Evolutionary conservation across 2,329 filamentous ascomycete species (phyloP), one percentile per base, ranked within the genome.

Genomic region (Westerdykella aurantiaca): DNA sequence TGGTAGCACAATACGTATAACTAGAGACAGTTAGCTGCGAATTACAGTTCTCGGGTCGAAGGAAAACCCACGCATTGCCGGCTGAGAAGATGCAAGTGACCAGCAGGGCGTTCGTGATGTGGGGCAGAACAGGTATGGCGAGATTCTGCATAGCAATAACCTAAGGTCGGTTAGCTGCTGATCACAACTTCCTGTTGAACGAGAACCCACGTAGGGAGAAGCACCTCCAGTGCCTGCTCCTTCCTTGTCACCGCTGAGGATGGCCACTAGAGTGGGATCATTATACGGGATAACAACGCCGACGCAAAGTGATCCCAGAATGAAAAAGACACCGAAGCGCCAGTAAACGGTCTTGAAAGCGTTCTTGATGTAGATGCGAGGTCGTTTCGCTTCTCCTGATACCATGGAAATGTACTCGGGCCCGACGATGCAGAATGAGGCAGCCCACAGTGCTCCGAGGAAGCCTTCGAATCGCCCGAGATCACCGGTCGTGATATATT

Each of bases 231-330:
- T 76, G 31, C 70, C 69, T 38, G 57, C 58, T 31, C 57, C 63
- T 18, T 56, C 51, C 18, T 49, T 22, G 5, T 45, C 56, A 31
- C 57, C 51, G 6, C 41, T 49, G 31, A 67, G 53, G 9, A 67
- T 61, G 0, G 77, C 82, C 31, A 88, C 71, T 43, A 85, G 85
- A 11, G 85, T 86, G 7, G 87, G 71, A 40, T 90, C 80, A 51
- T 88, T 80, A 48, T 82, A 80, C 0, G 85, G 84, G 17, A 69
- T 48, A 23, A 71, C 63, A 23, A 74, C 68, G 21, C 72, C 71
- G 11, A 71, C 66, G 46, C 66, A 69, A 13, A 75, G 57, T 6
- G 71, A 69, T 16, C 69, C 69, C 1, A 69, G 60, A 43, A 74
- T 69, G 57, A 73, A 74, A 61, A 74, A 73, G 50, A 69, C 55